A percentile compares a stretch with the other conserved stretches of the same genome.
phyloP scores from a whole-genome alignment of 2,329 filamentous ascomycete genomes.

The Penicillium rolfsii region DNA sequence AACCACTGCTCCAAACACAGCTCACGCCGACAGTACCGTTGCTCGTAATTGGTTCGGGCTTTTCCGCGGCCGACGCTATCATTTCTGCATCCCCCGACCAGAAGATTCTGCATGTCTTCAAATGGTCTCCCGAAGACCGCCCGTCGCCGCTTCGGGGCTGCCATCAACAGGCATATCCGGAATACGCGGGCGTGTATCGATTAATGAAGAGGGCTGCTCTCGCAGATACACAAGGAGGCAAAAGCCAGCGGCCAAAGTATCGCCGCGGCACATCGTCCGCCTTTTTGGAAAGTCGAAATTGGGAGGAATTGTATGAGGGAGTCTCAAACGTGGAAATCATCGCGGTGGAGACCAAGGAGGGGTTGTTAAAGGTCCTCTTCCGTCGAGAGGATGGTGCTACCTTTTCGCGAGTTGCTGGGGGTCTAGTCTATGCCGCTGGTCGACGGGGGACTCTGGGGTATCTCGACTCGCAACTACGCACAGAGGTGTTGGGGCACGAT shows the following conservation, averaged over 20 bases:
- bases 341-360: slow-evolving; percentile 38
- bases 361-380: slow-evolving; percentile 48
- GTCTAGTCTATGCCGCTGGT: slow-evolving; percentile 60
- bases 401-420: slow-evolving; percentile 52
- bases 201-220: slow-evolving; percentile 60
- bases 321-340: slow-evolving; percentile 57
- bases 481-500: slow-evolving; percentile 49
- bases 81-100: slow-evolving; percentile 51
- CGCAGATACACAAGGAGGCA: slow-evolving; percentile 18
- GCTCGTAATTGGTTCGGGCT: slow-evolving; percentile 63
- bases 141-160: slow-evolving; percentile 62
- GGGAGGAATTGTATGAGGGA: slow-evolving; percentile 58
- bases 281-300: slow-evolving; percentile 54
- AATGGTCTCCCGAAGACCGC: slow-evolving; percentile 60
- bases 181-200: slow-evolving; percentile 63
- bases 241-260: slow-evolving; percentile 31
- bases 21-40: slow-evolving; percentile 44
- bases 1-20: slow-evolving; percentile 47
- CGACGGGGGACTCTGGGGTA: slow-evolving; percentile 59
- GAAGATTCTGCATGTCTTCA: slow-evolving; percentile 61
- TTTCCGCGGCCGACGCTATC: slow-evolving; percentile 65
- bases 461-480: slow-evolving; percentile 50
- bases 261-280: slow-evolving; percentile 47
- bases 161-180: slow-evolving; percentile 64
- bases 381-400: slow-evolving; percentile 47